A percentile compares a stretch with the other conserved stretches of the same genome.
Evolutionary conservation across 148 eudicot species (phyloP).

Genomic region (Camellia granthamiana): DNA sequence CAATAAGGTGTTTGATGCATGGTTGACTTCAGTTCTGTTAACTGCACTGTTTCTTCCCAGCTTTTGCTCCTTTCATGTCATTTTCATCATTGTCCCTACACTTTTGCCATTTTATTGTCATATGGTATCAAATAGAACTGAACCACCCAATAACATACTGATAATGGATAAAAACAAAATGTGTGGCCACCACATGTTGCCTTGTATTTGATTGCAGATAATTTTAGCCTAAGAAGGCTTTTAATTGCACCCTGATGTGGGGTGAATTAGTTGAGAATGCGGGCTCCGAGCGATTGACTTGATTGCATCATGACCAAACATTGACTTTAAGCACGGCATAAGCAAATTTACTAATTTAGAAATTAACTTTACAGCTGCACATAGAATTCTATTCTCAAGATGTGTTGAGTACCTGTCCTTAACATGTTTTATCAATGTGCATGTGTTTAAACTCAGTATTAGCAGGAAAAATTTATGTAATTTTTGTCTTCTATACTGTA

Average conservation of each 20-base stretch:
- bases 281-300: conserved; percentile 12
- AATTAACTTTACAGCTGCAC: conserved; percentile 3
- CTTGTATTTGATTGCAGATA: not conserved
- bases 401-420: not conserved
- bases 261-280: not conserved
- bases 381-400: not conserved
- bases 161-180: conserved; percentile 11
- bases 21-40: conserved; percentile 4
- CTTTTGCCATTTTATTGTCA: conserved; percentile 12
- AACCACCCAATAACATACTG: not conserved
- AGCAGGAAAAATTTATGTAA: not conserved
- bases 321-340: not conserved
- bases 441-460: not conserved
- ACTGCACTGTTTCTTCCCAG: not conserved
- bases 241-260: conserved; percentile 2
- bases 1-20: conserved; percentile 7
- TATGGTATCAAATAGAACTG: conserved; percentile 7
- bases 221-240: not conserved
- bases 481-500: not conserved
- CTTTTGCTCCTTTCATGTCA: not conserved
- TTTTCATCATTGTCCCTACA: conserved; percentile 1
- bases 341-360: not conserved
- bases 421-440: not conserved
- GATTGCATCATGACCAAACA: not conserved
- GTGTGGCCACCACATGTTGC: not conserved